Conservation (phyloP, 768 basidiomycete species). For the Rhizopogon vinicolor region DNA sequence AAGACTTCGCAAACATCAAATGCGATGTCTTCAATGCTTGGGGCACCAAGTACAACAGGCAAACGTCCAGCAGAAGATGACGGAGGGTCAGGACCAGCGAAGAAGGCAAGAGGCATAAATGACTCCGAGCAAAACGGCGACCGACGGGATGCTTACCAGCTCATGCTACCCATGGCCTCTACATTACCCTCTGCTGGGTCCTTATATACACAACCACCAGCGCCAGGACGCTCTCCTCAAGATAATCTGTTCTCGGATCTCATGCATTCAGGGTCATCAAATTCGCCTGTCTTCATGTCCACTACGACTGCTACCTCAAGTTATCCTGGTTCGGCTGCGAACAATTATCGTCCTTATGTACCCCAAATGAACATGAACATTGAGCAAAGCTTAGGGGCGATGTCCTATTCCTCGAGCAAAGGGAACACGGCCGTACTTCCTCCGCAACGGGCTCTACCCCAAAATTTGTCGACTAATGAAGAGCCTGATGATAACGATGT, state of each 20-base stretch:
- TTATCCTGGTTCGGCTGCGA: slow-evolving; percentile 36
- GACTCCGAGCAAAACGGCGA: slow-evolving; percentile 41
- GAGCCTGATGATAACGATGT: slow-evolving; percentile 58
- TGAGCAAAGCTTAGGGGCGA: slow-evolving; percentile 46
- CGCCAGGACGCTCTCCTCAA: slow-evolving; percentile 35
- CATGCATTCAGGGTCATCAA: slow-evolving; percentile 43
- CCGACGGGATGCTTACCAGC: slow-evolving; percentile 41
- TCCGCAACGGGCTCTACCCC: slow-evolving; percentile 20
- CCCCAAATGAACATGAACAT: slow-evolving; percentile 53
- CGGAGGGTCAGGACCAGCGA: slow-evolving; percentile 29
- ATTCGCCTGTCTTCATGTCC: slow-evolving; percentile 61
- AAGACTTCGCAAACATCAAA: slow-evolving; percentile 25
- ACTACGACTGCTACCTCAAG: slow-evolving; percentile 35
- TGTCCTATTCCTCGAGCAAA: slow-evolving; percentile 42
- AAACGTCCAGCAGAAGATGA: slow-evolving; percentile 30
- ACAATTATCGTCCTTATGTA: slow-evolving; percentile 42
- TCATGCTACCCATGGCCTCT: slow-evolving; percentile 52
- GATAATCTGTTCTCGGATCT: slow-evolving; percentile 61
- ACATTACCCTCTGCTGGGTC: slow-evolving; percentile 31
- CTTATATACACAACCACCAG: slow-evolving; percentile 40
- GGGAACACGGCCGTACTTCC: slow-evolving; percentile 12
- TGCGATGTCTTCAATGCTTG: slow-evolving; percentile 27
- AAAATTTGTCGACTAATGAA: slow-evolving; percentile 19
- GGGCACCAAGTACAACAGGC: slow-evolving; percentile 13
- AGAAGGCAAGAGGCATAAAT: slow-evolving; percentile 43